Evolutionary conservation across 1,284 basidiomycete genomes (phyloP), one percentile per base, ranked within the genome.

Genomic region (Boletus smithii): DNA sequence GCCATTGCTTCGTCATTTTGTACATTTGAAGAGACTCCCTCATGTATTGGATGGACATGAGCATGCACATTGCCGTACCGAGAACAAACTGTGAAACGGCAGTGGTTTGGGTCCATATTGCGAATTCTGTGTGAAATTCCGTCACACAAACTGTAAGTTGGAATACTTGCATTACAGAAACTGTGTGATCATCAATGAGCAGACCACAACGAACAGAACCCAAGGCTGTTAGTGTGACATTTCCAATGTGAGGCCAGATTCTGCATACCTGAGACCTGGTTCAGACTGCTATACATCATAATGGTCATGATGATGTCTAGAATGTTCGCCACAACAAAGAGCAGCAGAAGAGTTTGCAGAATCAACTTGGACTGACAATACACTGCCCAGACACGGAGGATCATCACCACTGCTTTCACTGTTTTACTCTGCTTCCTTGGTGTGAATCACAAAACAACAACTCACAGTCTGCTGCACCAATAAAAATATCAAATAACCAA

Each of bases 321-420:
- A n/a, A n/a, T n/a, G n/a, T n/a, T n/a, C n/a, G n/a, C n/a, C n/a
- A n/a, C n/a, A n/a, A n/a, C n/a, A n/a, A n/a, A n/a, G n/a, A n/a
- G n/a, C n/a, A n/a, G n/a, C n/a, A n/a, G n/a, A n/a, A n/a, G n/a
- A n/a, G n/a, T n/a, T n/a, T n/a, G n/a, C n/a, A n/a, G 20, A 9
- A 54, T 18, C 2, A 38, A 7, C 17, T 23, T 42, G 3, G 45
- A 54, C 11, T 24, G 44, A 38, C 38, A 36, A 10, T 56, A 56
- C 49, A 55, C 46, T 8, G 33, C 46, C 49, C 46, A 54, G 8
- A 55, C 9, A 13, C 53, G 45, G 8, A 55, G 42, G 10, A 51
- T 39, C 48, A 51, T 48, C 26, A 55, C 31, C 1, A 47, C 53
- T 54, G n/a, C 3, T 8, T 11, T 37, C n/a, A 22, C 5, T 31